A percentile compares a stretch with the other conserved stretches of the same genome.
These are phyloP conservation scores for Aaosphaeria pasadenensis DNA, from an alignment of 2,329 filamentous ascomycete genomes.

Conservation along the genomic window DNA sequence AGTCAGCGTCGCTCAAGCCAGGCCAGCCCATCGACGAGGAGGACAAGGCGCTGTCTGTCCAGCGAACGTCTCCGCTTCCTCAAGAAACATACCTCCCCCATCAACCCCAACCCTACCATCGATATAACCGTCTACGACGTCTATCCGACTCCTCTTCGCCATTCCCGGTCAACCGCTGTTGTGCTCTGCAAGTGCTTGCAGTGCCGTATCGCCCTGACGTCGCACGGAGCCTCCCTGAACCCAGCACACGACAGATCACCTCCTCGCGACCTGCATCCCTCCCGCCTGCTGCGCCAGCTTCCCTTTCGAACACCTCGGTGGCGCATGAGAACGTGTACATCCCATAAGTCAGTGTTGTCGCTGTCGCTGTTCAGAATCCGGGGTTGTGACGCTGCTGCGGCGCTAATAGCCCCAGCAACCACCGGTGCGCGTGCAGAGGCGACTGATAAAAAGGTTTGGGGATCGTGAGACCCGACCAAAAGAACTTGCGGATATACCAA, in stretches of 20 bases:
- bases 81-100: conserved; percentile 16
- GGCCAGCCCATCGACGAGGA: conserved; percentile 12
- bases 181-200: conserved; percentile 2
- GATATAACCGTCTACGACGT: conserved; percentile 10
- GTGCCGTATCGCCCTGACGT: conserved; percentile 18
- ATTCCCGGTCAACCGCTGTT: conserved; percentile 5
- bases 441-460: conserved; percentile 20
- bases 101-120: conserved; percentile 18
- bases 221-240: conserved; percentile 27
- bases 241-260: conserved; percentile 31
- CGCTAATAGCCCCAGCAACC: conserved; percentile 22
- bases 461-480: too few relatives aligned
- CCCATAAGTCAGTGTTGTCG: conserved; percentile 13
- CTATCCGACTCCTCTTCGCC: conserved; percentile 9
- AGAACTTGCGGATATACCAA: too few relatives aligned
- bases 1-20: conserved; percentile 16
- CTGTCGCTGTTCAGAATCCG: conserved; percentile 9
- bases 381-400: conserved; percentile 26
- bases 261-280: conserved; percentile 10
- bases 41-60: conserved; percentile 20
- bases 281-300: conserved; percentile 11
- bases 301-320: conserved; percentile 8
- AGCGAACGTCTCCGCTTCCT: conserved; percentile 16
- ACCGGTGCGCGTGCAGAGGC: conserved; percentile 17
- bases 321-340: conserved; percentile 26